Conservation (phyloP, 2,329 filamentous ascomycete species). For the Claviceps pazoutovae region DNA sequence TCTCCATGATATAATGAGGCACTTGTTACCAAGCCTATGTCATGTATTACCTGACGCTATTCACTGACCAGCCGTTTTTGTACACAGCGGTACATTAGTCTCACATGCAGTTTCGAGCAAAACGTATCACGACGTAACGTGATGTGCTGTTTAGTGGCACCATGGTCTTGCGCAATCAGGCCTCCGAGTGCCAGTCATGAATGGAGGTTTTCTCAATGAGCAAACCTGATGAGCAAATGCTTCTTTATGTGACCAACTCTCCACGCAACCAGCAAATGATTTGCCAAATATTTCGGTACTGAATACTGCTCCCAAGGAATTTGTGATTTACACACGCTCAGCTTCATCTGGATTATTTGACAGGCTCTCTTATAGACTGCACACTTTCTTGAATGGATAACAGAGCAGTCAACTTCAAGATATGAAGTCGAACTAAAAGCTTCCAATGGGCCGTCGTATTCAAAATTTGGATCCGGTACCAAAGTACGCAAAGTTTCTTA, state of each 20-base stretch:
- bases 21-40: not conserved
- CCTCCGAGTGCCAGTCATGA: not conserved
- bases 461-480: too few relatives aligned
- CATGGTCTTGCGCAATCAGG: not conserved
- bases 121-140: not conserved
- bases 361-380: not conserved
- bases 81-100: not conserved
- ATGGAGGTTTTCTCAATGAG: not conserved
- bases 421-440: not conserved
- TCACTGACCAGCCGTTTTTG: not conserved
- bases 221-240: not conserved
- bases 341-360: not conserved
- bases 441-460: not conserved
- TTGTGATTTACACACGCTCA: not conserved
- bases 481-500: not conserved
- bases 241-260: not conserved
- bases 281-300: not conserved
- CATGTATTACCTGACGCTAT: not conserved
- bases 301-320: not conserved
- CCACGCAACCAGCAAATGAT: not conserved
- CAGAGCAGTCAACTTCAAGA: not conserved
- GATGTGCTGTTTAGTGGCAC: not conserved
- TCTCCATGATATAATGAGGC: not conserved
- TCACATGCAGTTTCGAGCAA: not conserved
- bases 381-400: not conserved